Conservation (phyloP, 495 filamentous ascomycete genomes). For the Tuber calosporum region DNA sequence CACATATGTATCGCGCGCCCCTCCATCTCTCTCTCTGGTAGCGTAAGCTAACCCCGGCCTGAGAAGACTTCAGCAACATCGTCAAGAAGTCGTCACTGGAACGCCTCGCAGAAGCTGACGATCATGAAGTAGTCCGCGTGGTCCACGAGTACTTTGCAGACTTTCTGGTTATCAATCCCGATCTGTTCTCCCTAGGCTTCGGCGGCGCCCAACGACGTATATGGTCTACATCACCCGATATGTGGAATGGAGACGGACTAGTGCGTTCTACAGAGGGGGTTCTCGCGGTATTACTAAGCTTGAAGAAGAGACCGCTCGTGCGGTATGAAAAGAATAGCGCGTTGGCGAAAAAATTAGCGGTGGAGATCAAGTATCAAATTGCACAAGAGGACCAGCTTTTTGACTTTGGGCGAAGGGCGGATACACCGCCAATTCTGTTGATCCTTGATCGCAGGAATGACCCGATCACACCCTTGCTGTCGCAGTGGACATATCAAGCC, state of each 20-base stretch:
- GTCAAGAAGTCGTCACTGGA: slow-evolving; percentile 95
- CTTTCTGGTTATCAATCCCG: slow-evolving; percentile 89
- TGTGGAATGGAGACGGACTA: slow-evolving; percentile 82
- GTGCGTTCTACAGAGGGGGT: slow-evolving; percentile 78
- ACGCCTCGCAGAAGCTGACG: slow-evolving; percentile 91
- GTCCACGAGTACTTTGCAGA: slow-evolving; percentile 96
- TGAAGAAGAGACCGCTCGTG: slow-evolving; percentile 95
- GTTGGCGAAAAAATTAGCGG: slow-evolving; percentile 83
- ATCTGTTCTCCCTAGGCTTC: slow-evolving; percentile 77
- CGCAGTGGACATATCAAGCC: slow-evolving; percentile 98
- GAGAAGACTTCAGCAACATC: slow-evolving; percentile 79
- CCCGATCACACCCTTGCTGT: slow-evolving; percentile 88
- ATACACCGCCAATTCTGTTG: slow-evolving; percentile 88
- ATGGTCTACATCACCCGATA: slow-evolving; percentile 69
- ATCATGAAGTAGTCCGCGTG: slow-evolving; percentile 86
- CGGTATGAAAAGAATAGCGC: slow-evolving; percentile 89
- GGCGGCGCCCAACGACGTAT: slow-evolving; percentile 66
- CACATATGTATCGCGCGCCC: slow-evolving; percentile 56
- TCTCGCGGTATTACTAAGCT: slow-evolving; percentile 68
- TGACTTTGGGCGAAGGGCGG: slow-evolving; percentile 80
- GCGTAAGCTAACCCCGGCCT: slow-evolving; percentile 19
- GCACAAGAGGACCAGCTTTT: slow-evolving; percentile 96
- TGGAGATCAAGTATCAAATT: slow-evolving; percentile 69
- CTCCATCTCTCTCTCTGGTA: neutral
- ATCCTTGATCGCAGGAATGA: slow-evolving; percentile 90